Conservation (phyloP, 352 stramenopile genomes). For the Pythium coloratum region DNA sequence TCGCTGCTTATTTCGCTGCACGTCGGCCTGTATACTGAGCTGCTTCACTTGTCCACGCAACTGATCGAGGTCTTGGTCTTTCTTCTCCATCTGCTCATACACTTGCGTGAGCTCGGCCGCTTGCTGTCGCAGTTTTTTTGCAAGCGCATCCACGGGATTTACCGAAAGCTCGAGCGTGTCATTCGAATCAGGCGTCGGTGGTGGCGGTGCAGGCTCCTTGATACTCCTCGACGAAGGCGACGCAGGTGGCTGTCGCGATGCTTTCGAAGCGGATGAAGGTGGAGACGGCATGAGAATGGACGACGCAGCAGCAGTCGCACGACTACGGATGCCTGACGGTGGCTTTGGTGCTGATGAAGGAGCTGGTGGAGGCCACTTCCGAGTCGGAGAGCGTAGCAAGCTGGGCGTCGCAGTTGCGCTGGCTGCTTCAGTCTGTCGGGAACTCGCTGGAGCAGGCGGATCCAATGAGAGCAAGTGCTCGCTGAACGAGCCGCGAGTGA, state of each 20-base stretch:
- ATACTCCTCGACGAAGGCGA: slow-evolving; percentile 4
- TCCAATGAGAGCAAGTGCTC: slow-evolving; percentile 24
- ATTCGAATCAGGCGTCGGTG: slow-evolving; percentile 19
- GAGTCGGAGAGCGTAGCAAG: slow-evolving; percentile 12
- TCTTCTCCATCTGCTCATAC: slow-evolving; percentile 70
- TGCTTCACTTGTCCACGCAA: slow-evolving; percentile 42
- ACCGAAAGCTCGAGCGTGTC: slow-evolving; percentile 15
- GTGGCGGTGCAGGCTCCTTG: background rate
- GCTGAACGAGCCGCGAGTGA: slow-evolving; percentile 28
- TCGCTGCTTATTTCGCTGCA: slow-evolving; percentile 28
- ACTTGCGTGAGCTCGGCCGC: slow-evolving; percentile 65
- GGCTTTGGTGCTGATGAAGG: slow-evolving; percentile 8
- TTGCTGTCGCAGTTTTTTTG: slow-evolving; percentile 75
- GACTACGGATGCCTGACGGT: background rate
- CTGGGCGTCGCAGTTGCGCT: slow-evolving; percentile 1
- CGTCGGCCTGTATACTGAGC: slow-evolving; percentile 48
- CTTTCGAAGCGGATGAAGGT: background rate
- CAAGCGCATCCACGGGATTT: slow-evolving; percentile 63
- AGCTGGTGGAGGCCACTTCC: background rate
- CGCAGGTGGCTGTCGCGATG: background rate
- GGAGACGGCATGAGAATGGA: slow-evolving; percentile 9
- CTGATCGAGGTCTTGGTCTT: slow-evolving; percentile 41
- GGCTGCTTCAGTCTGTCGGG: background rate
- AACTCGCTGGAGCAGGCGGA: background rate
- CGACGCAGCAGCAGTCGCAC: slow-evolving; percentile 3